phyloP scores from a whole-genome alignment of 1,284 basidiomycete species.

The Pisolithus thermaeus region DNA sequence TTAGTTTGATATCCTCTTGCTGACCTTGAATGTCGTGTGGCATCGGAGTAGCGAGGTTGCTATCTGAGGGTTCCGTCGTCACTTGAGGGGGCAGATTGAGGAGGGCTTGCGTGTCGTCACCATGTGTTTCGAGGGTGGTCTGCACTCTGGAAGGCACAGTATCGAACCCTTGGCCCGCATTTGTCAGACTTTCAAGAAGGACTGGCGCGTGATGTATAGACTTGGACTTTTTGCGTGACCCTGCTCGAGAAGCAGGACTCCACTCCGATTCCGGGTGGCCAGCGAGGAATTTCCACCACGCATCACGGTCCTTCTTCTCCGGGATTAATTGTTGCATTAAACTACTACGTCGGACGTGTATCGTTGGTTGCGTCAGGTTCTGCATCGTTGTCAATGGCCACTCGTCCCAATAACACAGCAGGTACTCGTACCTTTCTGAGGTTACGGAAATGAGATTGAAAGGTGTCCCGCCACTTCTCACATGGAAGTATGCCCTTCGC shows the following conservation, averaged over 20 bases:
- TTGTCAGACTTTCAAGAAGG: conserved; percentile 28
- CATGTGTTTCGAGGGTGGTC: too few relatives aligned
- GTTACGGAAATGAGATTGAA: conserved; percentile 55
- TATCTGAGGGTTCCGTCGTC: neutral
- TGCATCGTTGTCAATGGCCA: conserved; percentile 24
- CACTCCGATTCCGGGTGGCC: conserved; percentile 64
- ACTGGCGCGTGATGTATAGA: conserved; percentile 29
- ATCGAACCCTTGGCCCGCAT: conserved; percentile 7
- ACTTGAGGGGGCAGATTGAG: neutral
- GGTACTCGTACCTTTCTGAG: conserved; percentile 48
- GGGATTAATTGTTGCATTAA: conserved; percentile 43
- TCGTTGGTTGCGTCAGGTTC: conserved; percentile 63
- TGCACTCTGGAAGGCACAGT: conserved; percentile 4
- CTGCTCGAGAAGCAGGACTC: conserved; percentile 36
- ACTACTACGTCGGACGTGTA: conserved; percentile 34
- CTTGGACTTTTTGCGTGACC: conserved; percentile 21
- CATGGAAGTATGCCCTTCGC: conserved; percentile 41
- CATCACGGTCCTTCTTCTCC: conserved; percentile 61
- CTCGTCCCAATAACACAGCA: neutral
- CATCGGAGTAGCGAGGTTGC: neutral
- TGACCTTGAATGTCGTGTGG: neutral
- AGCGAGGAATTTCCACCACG: conserved; percentile 73
- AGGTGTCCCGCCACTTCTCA: conserved; percentile 55
- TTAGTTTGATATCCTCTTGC: neutral
- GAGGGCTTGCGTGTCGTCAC: neutral